These are phyloP conservation scores for Spirogloea muscicola DNA, from an alignment of 139 green algal genomes.

Conservation along the genomic window DNA sequence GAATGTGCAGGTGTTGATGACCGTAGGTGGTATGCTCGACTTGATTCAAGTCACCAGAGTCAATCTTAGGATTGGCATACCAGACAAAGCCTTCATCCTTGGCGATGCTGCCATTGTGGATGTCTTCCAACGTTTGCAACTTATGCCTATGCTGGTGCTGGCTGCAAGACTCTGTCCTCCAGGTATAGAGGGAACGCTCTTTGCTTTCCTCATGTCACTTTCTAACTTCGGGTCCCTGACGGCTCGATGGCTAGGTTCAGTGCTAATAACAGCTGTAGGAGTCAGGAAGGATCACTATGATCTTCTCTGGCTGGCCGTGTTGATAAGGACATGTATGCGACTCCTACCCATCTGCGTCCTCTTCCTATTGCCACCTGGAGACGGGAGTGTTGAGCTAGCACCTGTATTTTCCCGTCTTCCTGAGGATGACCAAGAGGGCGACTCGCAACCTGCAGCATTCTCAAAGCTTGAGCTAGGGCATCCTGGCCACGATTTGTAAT, in stretches of 20 bases:
- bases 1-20: constrained; percentile 11
- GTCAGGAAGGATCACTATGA: constrained; percentile 24
- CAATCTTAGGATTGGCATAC: constrained; percentile 56
- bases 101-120: constrained; percentile 83
- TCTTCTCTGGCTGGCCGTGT: constrained; percentile 33
- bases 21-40: constrained; percentile 53
- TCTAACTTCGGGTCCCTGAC: constrained; percentile 62
- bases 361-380: constrained; percentile 40
- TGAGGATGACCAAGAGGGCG: no score
- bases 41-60: constrained; percentile 69
- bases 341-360: constrained; percentile 25
- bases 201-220: constrained; percentile 91
- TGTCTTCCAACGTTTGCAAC: constrained; percentile 78
- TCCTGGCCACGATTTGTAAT: no score
- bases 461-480: no score
- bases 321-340: constrained; percentile 16
- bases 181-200: constrained; percentile 92
- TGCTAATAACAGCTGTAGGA: constrained; percentile 17
- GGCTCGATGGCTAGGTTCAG: constrained; percentile 14
- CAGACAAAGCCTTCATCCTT: constrained; percentile 86
- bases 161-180: constrained; percentile 61
- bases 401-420: no score
- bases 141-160: constrained; percentile 95
- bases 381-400: no score
- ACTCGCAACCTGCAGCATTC: no score